phyloP scores from a whole-genome alignment of 129 eudicot species.

The Tagetes erecta region DNA sequence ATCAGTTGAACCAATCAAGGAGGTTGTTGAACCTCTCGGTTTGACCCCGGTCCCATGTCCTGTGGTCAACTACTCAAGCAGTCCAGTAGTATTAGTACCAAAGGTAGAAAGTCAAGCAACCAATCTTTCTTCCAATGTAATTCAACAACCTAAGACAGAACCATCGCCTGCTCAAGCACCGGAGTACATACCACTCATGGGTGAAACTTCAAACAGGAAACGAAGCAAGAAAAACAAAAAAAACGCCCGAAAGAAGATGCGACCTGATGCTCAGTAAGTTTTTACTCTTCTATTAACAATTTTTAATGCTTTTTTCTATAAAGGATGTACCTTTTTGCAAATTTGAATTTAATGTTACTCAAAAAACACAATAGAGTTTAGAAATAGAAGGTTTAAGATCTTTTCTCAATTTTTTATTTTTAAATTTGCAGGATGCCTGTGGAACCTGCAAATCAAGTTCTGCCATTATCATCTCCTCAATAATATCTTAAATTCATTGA shows the following conservation, averaged over 20 bases:
- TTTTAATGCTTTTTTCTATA: background rate
- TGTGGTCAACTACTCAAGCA: background rate
- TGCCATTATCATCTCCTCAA: background rate
- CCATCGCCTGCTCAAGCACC: constrained; percentile 19
- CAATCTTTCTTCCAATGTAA: background rate
- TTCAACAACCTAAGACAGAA: constrained; percentile 14
- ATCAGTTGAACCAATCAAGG: too few relatives aligned
- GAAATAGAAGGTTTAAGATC: background rate
- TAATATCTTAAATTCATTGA: background rate
- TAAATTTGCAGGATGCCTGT: background rate
- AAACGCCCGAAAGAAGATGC: constrained; percentile 36
- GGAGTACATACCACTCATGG: constrained; percentile 8
- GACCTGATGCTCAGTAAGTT: constrained; percentile 46
- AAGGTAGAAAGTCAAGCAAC: background rate
- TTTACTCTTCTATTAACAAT: background rate
- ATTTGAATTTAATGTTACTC: background rate
- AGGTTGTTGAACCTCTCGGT: background rate
- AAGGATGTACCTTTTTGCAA: background rate
- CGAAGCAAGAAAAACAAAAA: constrained; percentile 30
- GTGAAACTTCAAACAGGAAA: constrained; percentile 36
- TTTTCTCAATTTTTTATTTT: background rate
- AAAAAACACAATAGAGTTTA: background rate
- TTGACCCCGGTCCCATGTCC: background rate
- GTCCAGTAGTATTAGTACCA: background rate
- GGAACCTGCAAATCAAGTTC: background rate